Base-by-base conservation (phyloP, 441 rosid genomes). In the Macaranga tanarius region DNA sequence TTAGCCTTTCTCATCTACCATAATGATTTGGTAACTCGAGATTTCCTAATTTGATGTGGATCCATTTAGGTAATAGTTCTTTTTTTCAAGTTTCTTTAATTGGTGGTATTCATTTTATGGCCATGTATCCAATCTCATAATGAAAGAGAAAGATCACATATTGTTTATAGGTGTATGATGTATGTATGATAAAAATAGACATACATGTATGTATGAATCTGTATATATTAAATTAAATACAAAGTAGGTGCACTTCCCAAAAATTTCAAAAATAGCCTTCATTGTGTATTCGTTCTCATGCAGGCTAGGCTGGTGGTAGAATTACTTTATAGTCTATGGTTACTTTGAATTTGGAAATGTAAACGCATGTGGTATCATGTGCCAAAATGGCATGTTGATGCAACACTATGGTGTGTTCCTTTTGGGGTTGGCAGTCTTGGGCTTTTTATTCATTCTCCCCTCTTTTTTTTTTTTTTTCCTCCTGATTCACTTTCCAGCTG, bases 61-160 rank as follows among this genome's bases (percentile, higher is more conserved):
- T 50, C 20, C 12, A 15, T 57, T 13, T 54, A 12, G 42, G 64
- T 26, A 10, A 28, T 34, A 10, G 54, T 12, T 6, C 0, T 64
- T 25, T 54, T 73, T 15, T 65, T 73, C 68, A 50, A 34, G 51
- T 23, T 19, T 25, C 13, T 55, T n/a, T n/a, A 10, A n/a, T 28
- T 50, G 15, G 40, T 62, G 51, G 22, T n/a, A 52, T 72, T 34
- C 23, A 8, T 51, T 28, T 25, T 40, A 52, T 28, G 9, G 54
- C 44, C n/a, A 34, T 40, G 17, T 72, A 44, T 10, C 57, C 34
- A 25, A 25, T 65, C 23, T 65, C 48, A 23, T 4, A 48, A 11
- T 3, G 13, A 13, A 11, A 15, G 19, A 11, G 11, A 26, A 12
- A 44, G 5, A 34, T 12, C 17, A 10, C 15, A 56, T 25, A 13